phyloP scores from a whole-genome alignment of 2,329 filamentous ascomycete genomes.

The Elsinoe necatrix region DNA sequence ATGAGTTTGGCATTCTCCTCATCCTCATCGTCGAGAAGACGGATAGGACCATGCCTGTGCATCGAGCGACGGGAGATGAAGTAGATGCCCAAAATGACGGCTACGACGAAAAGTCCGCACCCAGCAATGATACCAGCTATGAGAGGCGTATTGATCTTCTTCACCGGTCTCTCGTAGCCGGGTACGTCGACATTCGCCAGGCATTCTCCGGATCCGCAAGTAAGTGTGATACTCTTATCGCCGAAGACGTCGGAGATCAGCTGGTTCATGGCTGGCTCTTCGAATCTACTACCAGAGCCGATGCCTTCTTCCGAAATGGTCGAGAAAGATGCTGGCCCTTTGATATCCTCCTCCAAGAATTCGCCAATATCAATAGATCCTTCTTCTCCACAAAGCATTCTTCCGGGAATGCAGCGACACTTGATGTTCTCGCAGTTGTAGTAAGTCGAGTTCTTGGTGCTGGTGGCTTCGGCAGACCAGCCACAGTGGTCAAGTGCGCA shows the following conservation, averaged over 20 bases:
- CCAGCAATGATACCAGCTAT: constrained; percentile 90
- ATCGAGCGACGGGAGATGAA: constrained; percentile 66
- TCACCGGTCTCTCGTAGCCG: constrained; percentile 78
- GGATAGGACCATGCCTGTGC: constrained; percentile 60
- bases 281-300: constrained; percentile 67
- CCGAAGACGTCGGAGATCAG: constrained; percentile 85
- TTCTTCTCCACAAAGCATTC: constrained; percentile 87
- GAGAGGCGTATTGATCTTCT: constrained; percentile 92
- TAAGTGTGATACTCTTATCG: constrained; percentile 76
- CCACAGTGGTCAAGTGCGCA: constrained; percentile 77
- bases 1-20: constrained; percentile 82
- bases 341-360: constrained; percentile 73
- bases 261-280: constrained; percentile 85
- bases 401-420: constrained; percentile 80
- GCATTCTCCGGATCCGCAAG: constrained; percentile 82
- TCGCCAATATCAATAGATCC: constrained; percentile 88
- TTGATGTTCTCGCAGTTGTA: constrained; percentile 79
- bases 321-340: constrained; percentile 77
- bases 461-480: constrained; percentile 60
- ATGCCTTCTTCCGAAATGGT: constrained; percentile 51
- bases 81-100: constrained; percentile 74
- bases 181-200: constrained; percentile 87
- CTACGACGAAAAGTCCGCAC: constrained; percentile 80
- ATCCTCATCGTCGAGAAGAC: constrained; percentile 71
- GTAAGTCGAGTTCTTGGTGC: constrained; percentile 66